A percentile compares a stretch with the other conserved stretches of the same genome.
These are phyloP conservation scores for Neurospora pannonica DNA, from an alignment of 495 filamentous ascomycete genomes.

Conservation along the genomic window DNA sequence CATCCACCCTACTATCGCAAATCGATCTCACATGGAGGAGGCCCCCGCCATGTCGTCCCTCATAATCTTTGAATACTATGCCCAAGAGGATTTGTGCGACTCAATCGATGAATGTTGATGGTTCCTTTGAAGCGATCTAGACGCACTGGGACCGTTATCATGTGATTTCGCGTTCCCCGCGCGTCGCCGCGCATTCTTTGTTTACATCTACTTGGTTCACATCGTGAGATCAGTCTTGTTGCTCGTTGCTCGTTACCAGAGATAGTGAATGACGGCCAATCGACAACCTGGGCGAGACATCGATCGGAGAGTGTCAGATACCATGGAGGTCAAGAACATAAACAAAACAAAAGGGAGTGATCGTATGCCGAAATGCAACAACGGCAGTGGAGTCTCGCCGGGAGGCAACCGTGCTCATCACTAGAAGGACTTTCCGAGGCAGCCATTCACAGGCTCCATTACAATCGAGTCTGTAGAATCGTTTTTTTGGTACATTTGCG, in stretches of 20 bases:
- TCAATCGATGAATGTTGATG: background rate
- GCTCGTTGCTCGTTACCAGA: background rate
- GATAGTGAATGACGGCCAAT: background rate
- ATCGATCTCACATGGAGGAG: background rate
- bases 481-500: background rate
- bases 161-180: conserved; percentile 15
- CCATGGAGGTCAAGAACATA: background rate
- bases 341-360: background rate
- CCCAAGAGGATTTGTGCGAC: background rate
- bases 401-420: background rate
- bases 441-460: background rate
- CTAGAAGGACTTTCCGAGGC: background rate
- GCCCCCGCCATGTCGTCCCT: background rate
- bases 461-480: background rate
- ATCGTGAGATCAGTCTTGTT: background rate
- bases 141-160: background rate
- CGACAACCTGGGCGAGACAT: background rate
- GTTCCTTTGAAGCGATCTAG: background rate
- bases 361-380: background rate
- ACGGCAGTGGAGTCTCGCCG: background rate
- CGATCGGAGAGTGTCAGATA: background rate
- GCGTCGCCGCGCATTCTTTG: background rate
- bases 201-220: background rate
- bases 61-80: background rate
- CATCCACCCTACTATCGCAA: background rate